Evolutionary conservation across 768 basidiomycete genomes (phyloP).

Genomic region (Russula foetens): DNA sequence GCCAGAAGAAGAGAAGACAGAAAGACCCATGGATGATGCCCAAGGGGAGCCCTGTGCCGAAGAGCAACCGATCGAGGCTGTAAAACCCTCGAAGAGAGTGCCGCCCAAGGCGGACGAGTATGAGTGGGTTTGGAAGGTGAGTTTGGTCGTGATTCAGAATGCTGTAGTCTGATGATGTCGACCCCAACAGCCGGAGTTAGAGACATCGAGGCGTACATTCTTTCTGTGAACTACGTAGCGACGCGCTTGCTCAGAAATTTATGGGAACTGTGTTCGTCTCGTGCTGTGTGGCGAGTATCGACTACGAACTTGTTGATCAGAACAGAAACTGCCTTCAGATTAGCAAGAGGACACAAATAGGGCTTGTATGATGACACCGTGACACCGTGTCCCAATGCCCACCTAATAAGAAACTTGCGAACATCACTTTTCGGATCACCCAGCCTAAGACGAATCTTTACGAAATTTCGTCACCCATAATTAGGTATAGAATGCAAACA

Average conservation of each 20-base stretch:
- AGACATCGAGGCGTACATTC: slow-evolving; percentile 84
- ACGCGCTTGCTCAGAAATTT: background rate
- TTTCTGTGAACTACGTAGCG: slow-evolving; percentile 47
- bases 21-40: slow-evolving; percentile 22
- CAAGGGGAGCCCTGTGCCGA: slow-evolving; percentile 22
- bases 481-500: no score
- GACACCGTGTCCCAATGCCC: no score
- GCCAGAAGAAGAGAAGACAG: slow-evolving; percentile 26
- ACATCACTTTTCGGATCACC: background rate
- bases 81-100: slow-evolving; percentile 26
- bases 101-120: slow-evolving; percentile 70
- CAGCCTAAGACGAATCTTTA: no score
- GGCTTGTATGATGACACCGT: background rate
- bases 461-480: no score
- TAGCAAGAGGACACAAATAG: background rate
- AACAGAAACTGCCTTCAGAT: background rate
- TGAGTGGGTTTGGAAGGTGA: slow-evolving; percentile 87
- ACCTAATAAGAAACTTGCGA: background rate
- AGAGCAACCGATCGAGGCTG: slow-evolving; percentile 17
- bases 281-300: background rate
- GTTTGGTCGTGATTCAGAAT: slow-evolving; percentile 23
- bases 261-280: background rate
- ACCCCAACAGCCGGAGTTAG: slow-evolving; percentile 71
- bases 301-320: background rate
- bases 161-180: slow-evolving; percentile 1